Evolutionary conservation across 495 filamentous ascomycete genomes (phyloP).

Genomic region (Articulospora tetracladia): DNA sequence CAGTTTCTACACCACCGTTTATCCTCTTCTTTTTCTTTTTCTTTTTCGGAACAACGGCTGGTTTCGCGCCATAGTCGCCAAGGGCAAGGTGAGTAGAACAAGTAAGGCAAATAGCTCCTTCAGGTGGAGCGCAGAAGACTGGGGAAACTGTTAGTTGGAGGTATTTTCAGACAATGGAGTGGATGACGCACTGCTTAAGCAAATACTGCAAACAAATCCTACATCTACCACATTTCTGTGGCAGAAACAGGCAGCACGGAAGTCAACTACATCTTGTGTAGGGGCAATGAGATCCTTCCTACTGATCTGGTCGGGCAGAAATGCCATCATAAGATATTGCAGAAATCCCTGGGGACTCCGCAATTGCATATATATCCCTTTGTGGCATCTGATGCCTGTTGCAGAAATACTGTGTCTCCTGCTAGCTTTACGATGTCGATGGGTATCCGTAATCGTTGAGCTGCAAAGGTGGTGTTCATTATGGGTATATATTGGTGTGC

Average conservation of each 20-base stretch:
- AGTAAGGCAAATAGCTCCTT: constrained; percentile 75
- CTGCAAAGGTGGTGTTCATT: constrained; percentile 97
- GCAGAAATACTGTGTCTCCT: constrained; percentile 85
- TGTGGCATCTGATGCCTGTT: constrained; percentile 91
- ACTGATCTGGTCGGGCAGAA: constrained; percentile 70
- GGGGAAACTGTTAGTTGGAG: constrained; percentile 23
- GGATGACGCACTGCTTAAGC: constrained; percentile 67
- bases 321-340: constrained; percentile 95
- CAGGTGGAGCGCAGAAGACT: constrained; percentile 64
- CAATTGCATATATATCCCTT: constrained; percentile 80
- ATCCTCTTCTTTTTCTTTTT: constrained; percentile 70
- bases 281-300: constrained; percentile 67
- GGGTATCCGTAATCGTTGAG: constrained; percentile 77
- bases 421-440: constrained; percentile 87
- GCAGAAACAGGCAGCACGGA: constrained; percentile 95
- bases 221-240: constrained; percentile 87
- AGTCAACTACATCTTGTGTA: constrained; percentile 85
- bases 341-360: constrained; percentile 65
- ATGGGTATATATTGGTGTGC: constrained; percentile 93
- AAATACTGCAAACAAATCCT: constrained; percentile 93
- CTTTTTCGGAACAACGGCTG: constrained; percentile 65
- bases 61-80: constrained; percentile 68
- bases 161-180: background rate
- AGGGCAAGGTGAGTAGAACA: constrained; percentile 81
- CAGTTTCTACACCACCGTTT: constrained; percentile 37